Percentiles rank a stretch among this genome's conserved stretches.
phyloP scores from a whole-genome alignment of 2,329 filamentous ascomycete genomes.

The Fonsecaea pugnacius region DNA sequence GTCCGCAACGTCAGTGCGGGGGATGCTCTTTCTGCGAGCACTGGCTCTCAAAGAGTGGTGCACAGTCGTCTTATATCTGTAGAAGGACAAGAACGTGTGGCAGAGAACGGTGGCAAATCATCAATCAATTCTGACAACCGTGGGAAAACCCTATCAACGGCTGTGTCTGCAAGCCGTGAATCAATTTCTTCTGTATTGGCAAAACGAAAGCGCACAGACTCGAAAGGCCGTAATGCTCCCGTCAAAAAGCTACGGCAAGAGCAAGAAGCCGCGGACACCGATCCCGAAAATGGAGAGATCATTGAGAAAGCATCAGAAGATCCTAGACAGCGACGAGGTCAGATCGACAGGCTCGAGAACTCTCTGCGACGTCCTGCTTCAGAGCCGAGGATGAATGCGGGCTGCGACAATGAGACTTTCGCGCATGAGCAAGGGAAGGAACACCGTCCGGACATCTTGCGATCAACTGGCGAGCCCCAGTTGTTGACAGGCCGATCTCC shows the following conservation, averaged over 20 bases:
- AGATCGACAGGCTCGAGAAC: background rate
- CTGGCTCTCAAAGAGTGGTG: background rate
- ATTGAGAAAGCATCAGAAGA: background rate
- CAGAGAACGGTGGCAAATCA: background rate
- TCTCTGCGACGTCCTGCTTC: background rate
- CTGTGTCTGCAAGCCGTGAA: background rate
- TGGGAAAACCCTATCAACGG: background rate
- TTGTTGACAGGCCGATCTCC: background rate
- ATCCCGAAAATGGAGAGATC: background rate
- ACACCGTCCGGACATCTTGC: background rate
- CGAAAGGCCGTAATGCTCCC: background rate
- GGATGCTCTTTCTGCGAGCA: background rate
- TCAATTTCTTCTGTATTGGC: background rate
- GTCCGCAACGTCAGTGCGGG: background rate
- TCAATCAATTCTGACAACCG: background rate
- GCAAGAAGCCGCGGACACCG: background rate
- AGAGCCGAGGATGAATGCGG: background rate
- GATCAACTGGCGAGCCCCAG: background rate
- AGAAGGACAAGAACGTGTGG: background rate
- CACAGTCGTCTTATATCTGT: background rate
- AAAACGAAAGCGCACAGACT: constrained; percentile 11
- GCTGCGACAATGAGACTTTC: background rate
- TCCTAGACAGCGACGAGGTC: background rate
- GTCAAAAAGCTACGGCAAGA: constrained; percentile 3
- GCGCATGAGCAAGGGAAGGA: background rate